Conservation (phyloP, 371 early-diverging fungal species). For the Coemansia linderi region DNA sequence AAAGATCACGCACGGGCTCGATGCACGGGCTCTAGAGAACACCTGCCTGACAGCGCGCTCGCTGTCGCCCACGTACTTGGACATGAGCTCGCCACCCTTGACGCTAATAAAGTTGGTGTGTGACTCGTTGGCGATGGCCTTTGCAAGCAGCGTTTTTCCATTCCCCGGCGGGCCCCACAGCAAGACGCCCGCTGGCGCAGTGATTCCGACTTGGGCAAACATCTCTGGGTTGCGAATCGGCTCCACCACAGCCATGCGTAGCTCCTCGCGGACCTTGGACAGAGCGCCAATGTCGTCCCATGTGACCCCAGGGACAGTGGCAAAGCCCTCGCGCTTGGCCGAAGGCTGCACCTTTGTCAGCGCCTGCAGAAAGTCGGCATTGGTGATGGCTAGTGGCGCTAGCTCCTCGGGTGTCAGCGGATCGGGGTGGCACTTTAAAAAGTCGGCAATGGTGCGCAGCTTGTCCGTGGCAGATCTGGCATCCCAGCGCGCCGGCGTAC, state of each 20-base stretch:
- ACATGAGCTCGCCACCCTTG: conserved; percentile 98
- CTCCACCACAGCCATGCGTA: conserved; percentile 95
- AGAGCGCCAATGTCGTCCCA: conserved; percentile 98
- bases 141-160: conserved; percentile 99
- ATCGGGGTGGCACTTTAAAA: conserved; percentile 69
- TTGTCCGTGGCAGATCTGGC: conserved; percentile 61
- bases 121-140: conserved; percentile 97
- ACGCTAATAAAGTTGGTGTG: conserved; percentile 98
- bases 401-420: conserved; percentile 83
- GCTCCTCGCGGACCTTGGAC: conserved; percentile 80
- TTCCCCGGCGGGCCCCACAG: conserved; percentile 99
- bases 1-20: conserved; percentile 95
- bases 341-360: conserved; percentile 94
- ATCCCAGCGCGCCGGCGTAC: conserved; percentile 61
- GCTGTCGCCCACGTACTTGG: conserved; percentile 99
- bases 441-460: conserved; percentile 71
- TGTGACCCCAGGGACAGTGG: conserved; percentile 92
- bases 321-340: conserved; percentile 98
- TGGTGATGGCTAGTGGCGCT: conserved; percentile 79
- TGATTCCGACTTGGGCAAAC: conserved; percentile 92
- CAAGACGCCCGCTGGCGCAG: conserved; percentile 92
- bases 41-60: conserved; percentile 98
- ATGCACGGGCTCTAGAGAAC: conserved; percentile 95
- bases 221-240: conserved; percentile 94
- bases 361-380: conserved; percentile 89